Conservation (phyloP, 1,284 basidiomycete genomes). For the Marasmius fiardii region DNA sequence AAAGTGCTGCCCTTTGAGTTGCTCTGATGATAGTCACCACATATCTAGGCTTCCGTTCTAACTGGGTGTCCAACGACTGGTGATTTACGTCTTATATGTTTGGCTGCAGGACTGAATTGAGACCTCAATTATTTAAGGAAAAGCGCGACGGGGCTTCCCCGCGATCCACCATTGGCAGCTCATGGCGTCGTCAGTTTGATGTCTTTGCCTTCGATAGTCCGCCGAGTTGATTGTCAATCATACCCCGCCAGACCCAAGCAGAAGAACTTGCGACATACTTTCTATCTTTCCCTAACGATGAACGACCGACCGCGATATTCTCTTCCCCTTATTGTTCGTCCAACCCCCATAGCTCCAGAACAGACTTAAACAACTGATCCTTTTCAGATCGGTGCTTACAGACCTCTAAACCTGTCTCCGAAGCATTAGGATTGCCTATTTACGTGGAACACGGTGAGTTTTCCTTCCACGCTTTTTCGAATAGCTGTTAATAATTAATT, state of each 20-base stretch:
- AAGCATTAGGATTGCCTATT: constrained; percentile 62
- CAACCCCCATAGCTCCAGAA: background rate
- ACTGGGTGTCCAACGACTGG: constrained; percentile 15
- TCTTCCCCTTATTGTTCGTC: constrained; percentile 76
- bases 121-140: constrained; percentile 7
- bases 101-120: too few species aligned
- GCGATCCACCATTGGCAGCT: constrained; percentile 34
- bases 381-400: constrained; percentile 78
- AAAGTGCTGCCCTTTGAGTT: background rate
- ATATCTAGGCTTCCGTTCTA: constrained; percentile 9
- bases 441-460: constrained; percentile 70
- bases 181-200: constrained; percentile 21
- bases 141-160: constrained; percentile 18
- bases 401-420: constrained; percentile 64
- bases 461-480: background rate
- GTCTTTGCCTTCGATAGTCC: background rate
- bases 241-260: constrained; percentile 59
- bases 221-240: background rate
- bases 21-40: background rate
- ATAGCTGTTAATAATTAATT: background rate
- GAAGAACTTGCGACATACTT: constrained; percentile 68
- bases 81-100: too few species aligned
- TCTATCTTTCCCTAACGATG: constrained; percentile 56
- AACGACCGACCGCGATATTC: constrained; percentile 74
- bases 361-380: background rate